Base-by-base conservation (phyloP, 2,329 filamentous ascomycete genomes). In the Botryotinia narcissicola region DNA sequence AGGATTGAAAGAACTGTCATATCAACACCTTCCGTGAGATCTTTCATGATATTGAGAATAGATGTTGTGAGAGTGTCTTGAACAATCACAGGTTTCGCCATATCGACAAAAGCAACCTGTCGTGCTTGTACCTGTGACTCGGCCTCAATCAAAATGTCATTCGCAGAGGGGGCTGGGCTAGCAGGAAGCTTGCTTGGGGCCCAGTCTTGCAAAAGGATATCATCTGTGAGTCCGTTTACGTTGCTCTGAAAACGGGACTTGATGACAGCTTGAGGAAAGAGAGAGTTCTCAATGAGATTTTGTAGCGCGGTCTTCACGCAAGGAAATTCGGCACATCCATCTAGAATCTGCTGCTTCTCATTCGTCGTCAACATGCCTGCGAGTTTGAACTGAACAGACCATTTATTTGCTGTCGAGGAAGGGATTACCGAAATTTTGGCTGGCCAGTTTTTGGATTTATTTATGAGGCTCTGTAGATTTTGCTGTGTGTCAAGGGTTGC, bases 161-260 rank as follows among this genome's bases (percentile, higher is more conserved):
- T 35, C 2, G 8, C 12, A 40, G 60, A 62, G 16, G 35, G 37
- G 20, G 3, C 1, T 4, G 35, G 5, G 4, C 4, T 14, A 0
- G 3, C 35, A 40, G 35, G 1, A 0, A 62, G 25, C 37, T 62
- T 1, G 25, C 6, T 20, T 40, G 59, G 20, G 7, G 59, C 59
- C 59, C 59, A 61, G 22, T 61, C 22, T n/a, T 61, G 20, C 22
- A 61, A 25, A 3, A 61, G 22, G 6, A 61, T n/a, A 4, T 40
- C 8, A 8, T 3, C 3, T 61, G 35, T 16, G 14, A 18, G 32
- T 1, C 0, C 2, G 2, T 40, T 6, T 12, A 3, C 0, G 32
- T 25, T 40, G 10, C 20, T 40, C 10, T 61, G 10, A 4, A 61
- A 40, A 25, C 59, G 59, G 4, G 59, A 61, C 59, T 40, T 0